A percentile compares a stretch with the other conserved stretches of the same genome.
Evolutionary conservation across 257 asterid genomes (phyloP).

Genomic region (Handroanthus guayacan): DNA sequence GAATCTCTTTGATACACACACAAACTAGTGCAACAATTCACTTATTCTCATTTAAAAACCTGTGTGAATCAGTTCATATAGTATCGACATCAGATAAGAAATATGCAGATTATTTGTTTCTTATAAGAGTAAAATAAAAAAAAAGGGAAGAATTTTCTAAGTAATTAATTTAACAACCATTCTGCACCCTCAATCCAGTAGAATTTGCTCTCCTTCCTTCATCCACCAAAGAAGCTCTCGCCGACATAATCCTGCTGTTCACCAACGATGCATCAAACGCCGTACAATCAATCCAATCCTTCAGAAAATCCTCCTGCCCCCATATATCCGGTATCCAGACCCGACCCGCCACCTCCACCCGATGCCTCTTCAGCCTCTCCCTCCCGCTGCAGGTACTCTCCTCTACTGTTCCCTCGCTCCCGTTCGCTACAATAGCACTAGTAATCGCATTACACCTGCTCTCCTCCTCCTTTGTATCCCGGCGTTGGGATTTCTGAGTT

Average conservation of each 20-base stretch:
- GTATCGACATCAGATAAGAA: neutral
- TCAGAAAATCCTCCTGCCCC: constrained; percentile 80
- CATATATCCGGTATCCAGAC: constrained; percentile 95
- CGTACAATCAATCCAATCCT: constrained; percentile 82
- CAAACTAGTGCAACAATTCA: neutral
- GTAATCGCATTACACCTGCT: neutral
- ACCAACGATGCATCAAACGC: constrained; percentile 67
- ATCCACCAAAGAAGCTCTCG: constrained; percentile 69
- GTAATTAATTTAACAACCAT: constrained; percentile 36
- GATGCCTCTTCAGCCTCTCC: constrained; percentile 82
- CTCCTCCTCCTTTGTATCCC: neutral
- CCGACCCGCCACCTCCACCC: constrained; percentile 80
- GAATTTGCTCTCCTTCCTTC: constrained; percentile 54
- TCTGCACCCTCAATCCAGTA: constrained; percentile 48
- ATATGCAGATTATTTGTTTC: neutral
- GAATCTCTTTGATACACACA: too few relatives aligned
- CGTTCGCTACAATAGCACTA: neutral
- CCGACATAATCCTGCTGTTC: constrained; percentile 57
- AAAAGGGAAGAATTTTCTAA: neutral
- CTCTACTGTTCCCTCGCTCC: constrained; percentile 7
- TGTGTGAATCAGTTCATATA: neutral
- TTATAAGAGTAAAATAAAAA: neutral
- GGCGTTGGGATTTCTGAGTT: neutral
- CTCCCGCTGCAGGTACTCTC: constrained; percentile 52
- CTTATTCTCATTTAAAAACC: constrained; percentile 7